Conservation (phyloP, 2,329 filamentous ascomycete genomes). For the Myotisia sp. region DNA sequence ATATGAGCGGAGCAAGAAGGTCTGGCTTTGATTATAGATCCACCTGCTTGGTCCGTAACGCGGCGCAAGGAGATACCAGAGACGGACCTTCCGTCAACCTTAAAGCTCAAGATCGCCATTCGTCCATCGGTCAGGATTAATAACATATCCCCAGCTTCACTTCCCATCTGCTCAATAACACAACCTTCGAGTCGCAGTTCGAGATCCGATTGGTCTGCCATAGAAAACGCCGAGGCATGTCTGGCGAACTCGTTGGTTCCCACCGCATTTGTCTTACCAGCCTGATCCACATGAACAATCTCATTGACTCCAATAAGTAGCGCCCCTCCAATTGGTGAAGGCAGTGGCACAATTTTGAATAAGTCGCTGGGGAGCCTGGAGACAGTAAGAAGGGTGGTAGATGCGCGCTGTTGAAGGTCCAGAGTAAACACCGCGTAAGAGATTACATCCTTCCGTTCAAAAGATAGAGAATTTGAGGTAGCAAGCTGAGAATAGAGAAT, state of each 20-base stretch:
- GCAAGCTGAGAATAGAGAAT: conserved; percentile 68
- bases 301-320: conserved; percentile 79
- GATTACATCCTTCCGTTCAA: conserved; percentile 68
- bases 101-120: conserved; percentile 64
- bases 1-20: conserved; percentile 58
- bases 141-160: conserved; percentile 69
- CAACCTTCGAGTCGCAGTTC: conserved; percentile 69
- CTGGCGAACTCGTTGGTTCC: conserved; percentile 85
- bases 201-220: conserved; percentile 74
- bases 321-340: conserved; percentile 74
- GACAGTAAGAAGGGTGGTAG: conserved; percentile 82
- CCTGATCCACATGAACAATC: conserved; percentile 88
- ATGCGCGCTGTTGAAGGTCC: conserved; percentile 83
- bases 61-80: conserved; percentile 65
- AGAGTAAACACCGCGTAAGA: conserved; percentile 91
- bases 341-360: conserved; percentile 65
- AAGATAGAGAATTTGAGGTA: conserved; percentile 57
- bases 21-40: conserved; percentile 44
- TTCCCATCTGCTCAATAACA: conserved; percentile 58
- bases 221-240: conserved; percentile 65
- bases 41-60: conserved; percentile 49
- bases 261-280: conserved; percentile 81
- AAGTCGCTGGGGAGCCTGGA: conserved; percentile 75
- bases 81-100: conserved; percentile 78
- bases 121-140: conserved; percentile 63